Base-by-base conservation (phyloP, 495 filamentous ascomycete genomes). In the Aeminium ludgeri region DNA sequence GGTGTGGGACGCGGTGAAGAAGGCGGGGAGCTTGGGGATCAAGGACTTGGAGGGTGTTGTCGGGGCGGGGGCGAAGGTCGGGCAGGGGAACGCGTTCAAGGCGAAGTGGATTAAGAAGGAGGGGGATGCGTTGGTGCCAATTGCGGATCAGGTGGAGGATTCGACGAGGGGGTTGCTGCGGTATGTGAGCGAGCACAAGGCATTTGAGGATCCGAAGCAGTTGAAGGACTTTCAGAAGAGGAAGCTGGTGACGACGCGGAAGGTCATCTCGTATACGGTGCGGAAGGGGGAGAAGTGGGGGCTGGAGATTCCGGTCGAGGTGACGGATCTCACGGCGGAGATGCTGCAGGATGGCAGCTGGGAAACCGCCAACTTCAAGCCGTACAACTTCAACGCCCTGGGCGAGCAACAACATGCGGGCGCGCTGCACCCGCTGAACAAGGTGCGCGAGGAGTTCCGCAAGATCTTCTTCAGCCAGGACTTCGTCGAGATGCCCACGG, bases 391-490 rank as follows among this genome's bases (percentile, higher is more conserved):
- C 70, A 85, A 84, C 44, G 79, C 89, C 13, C 72, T 86, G 45
- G 89, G 89, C 43, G 78, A 82, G 6, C 65, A 72, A 29, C 78
- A 85, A 40, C 65, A 73, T 19, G 67, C 79, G n/a, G 87, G 87
- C 35, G 82, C 89, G 17, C 64, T 97, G 45, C 87, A 96, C 63
- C 89, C 89, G 1, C 66, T 96, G 50, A 95, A 82, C 61, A 95
- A 95, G 64, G 86, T 95, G 44, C 77, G 86, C 35, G 68, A 78
- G 44, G 89, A 95, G 61, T 91, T 96, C 70, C 72, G 89, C 34
- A 80, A 83, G 55, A 94, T 95, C 59, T 95, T 96, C 75, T 97
- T 97, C 61, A 85, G 91, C 52, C 80, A 80, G 68, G 80, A 80
- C 27, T 86, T 86, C 60, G 72, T 76, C 40, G 82, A 87, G 57